These are phyloP conservation scores for Cardamine resedifolia DNA, from an alignment of 345 rosid genomes.

Conservation along the genomic window DNA sequence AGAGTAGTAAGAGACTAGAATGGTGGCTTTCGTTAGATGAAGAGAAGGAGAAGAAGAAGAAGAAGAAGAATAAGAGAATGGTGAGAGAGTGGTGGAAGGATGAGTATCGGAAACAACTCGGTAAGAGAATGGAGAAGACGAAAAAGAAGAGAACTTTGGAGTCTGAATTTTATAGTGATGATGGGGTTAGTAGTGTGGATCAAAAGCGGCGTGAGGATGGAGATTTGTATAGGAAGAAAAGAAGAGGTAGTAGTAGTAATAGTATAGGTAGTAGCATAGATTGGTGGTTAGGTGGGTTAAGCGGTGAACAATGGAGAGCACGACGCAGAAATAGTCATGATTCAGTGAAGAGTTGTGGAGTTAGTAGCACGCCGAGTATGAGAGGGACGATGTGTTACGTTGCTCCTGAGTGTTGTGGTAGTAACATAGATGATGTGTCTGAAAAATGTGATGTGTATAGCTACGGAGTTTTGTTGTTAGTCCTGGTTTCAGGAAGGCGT, in stretches of 20 bases:
- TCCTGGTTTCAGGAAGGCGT: conserved; percentile 80
- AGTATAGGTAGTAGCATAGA: conserved; percentile 71
- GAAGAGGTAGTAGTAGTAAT: conserved; percentile 42
- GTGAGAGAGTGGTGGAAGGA: conserved; percentile 99
- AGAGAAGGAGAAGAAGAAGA: conserved; percentile 51
- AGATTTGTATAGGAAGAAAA: conserved; percentile 49
- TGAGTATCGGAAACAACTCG: conserved; percentile 81
- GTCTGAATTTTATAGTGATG: conserved; percentile 38
- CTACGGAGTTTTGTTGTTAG: conserved; percentile 73
- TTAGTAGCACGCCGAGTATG: conserved; percentile 95
- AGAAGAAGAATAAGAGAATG: conserved; percentile 62
- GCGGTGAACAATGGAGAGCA: conserved; percentile 70
- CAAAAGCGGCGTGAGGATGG: no score
- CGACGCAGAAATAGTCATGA: conserved; percentile 54
- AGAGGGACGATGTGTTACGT: conserved; percentile 91
- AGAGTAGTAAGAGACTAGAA: conserved; percentile 56
- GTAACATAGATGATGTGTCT: conserved; percentile 53
- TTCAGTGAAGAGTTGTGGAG: conserved; percentile 69
- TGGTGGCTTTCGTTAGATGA: conserved; percentile 94
- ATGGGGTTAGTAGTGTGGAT: conserved; percentile 39
- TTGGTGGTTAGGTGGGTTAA: conserved; percentile 77
- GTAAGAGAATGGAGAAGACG: conserved; percentile 60
- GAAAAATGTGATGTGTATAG: conserved; percentile 93
- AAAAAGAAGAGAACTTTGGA: conserved; percentile 48
- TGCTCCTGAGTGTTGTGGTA: conserved; percentile 89